phyloP scores from a whole-genome alignment of 805 yeast genomes.

The Yarrowia sp. region DNA sequence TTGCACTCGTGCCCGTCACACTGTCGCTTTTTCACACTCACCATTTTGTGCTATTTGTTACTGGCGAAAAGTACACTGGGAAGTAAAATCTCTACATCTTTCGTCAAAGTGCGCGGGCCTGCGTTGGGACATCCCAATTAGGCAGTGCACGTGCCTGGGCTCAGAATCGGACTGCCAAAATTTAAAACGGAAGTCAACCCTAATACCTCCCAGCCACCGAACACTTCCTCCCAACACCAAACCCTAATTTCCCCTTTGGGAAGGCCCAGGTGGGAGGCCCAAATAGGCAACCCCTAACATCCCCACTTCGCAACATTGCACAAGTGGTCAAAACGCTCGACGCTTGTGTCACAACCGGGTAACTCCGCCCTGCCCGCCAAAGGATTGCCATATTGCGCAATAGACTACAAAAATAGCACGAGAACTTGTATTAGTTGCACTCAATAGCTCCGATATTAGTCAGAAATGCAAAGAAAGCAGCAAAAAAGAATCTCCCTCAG shows the following conservation, averaged over 20 bases:
- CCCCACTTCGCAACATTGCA: too few relatives aligned
- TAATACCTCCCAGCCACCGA: background rate
- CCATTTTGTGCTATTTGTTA: conserved; percentile 26
- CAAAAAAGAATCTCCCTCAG: background rate
- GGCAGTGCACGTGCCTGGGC: conserved; percentile 18
- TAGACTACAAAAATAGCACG: too few relatives aligned
- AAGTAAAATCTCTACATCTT: conserved; percentile 24
- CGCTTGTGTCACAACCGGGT: too few relatives aligned
- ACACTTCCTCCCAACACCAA: background rate
- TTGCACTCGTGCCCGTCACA: conserved; percentile 10
- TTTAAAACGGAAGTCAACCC: conserved; percentile 6
- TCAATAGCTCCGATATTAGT: too few relatives aligned
- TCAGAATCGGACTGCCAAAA: background rate
- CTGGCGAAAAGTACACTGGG: conserved; percentile 27
- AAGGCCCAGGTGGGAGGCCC: background rate
- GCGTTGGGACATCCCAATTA: conserved; percentile 26
- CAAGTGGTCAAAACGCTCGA: too few relatives aligned
- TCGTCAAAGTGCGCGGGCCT: conserved; percentile 19
- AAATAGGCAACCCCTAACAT: background rate
- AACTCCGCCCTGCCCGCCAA: too few relatives aligned
- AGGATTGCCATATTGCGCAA: too few relatives aligned
- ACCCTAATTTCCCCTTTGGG: background rate
- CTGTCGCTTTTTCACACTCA: conserved; percentile 16
- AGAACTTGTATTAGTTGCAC: too few relatives aligned
- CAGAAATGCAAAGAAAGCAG: background rate